These are phyloP conservation scores for Cercophora sp. DNA, from an alignment of 495 filamentous ascomycete species.

Conservation along the genomic window DNA sequence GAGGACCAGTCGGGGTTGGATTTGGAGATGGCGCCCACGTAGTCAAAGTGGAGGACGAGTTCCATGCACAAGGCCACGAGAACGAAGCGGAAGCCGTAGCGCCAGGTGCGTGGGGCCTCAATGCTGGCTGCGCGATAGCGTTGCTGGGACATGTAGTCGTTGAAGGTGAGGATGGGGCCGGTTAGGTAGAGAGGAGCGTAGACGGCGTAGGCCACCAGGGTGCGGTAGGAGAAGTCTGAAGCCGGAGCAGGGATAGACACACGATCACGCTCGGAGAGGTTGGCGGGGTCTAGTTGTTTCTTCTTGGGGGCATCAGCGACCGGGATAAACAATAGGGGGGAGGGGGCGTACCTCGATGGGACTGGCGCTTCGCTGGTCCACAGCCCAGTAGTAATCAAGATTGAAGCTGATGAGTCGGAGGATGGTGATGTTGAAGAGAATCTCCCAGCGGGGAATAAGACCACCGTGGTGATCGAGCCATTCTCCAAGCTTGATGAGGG, in stretches of 20 bases:
- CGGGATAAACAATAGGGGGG: too few species aligned
- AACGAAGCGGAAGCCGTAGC: constrained; percentile 80
- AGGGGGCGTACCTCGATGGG: constrained; percentile 74
- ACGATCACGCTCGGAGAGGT: constrained; percentile 82
- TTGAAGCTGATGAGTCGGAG: constrained; percentile 94
- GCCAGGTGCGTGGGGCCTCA: constrained; percentile 58
- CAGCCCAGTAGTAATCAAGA: constrained; percentile 92
- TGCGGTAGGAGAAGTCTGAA: constrained; percentile 70
- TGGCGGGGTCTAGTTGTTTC: constrained; percentile 87
- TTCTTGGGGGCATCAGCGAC: constrained; percentile 85
- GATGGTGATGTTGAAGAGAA: constrained; percentile 96
- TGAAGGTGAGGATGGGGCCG: constrained; percentile 94
- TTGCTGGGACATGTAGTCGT: constrained; percentile 88
- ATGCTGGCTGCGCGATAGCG: constrained; percentile 68
- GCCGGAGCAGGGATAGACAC: constrained; percentile 67
- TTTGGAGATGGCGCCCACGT: constrained; percentile 90
- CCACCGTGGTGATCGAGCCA: constrained; percentile 76
- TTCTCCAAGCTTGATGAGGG: constrained; percentile 53
- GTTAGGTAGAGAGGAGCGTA: constrained; percentile 92
- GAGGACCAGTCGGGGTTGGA: constrained; percentile 68
- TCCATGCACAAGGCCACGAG: constrained; percentile 87
- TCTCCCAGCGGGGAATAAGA: constrained; percentile 82
- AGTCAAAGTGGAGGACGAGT: constrained; percentile 86
- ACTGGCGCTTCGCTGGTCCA: constrained; percentile 59
- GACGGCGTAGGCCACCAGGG: constrained; percentile 81